Percentiles rank a stretch among this genome's conserved stretches.
Conservation (phyloP, 2,329 filamentous ascomycete species). For the Waltergamsia citrina region DNA sequence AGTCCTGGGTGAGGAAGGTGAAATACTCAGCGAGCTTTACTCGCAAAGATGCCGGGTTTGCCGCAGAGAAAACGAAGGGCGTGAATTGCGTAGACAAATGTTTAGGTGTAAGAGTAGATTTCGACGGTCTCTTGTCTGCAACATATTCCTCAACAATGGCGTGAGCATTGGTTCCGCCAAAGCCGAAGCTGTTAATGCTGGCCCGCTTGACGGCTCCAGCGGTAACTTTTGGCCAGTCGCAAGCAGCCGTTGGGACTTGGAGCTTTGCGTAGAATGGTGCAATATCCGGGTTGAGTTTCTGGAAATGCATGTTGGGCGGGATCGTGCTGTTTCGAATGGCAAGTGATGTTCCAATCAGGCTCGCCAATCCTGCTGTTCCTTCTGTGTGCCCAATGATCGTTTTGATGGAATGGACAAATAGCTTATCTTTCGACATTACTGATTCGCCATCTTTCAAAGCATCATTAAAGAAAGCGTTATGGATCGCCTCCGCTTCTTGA, state of each 20-base stretch:
- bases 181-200: constrained; percentile 26
- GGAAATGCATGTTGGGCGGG: constrained; percentile 35
- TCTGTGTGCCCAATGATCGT: constrained; percentile 39
- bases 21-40: no score
- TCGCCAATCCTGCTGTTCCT: constrained; percentile 34
- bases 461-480: background rate
- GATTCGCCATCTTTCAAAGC: constrained; percentile 21
- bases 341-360: constrained; percentile 35
- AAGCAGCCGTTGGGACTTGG: constrained; percentile 7
- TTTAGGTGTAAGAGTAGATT: constrained; percentile 22
- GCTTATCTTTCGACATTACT: background rate
- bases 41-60: no score
- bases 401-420: constrained; percentile 29
- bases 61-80: constrained; percentile 43
- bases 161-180: constrained; percentile 31
- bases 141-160: constrained; percentile 23
- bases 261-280: constrained; percentile 6
- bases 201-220: constrained; percentile 5
- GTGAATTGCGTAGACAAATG: constrained; percentile 3
- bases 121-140: no score
- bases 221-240: constrained; percentile 8
- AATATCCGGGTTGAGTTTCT: constrained; percentile 30
- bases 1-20: no score
- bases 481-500: background rate
- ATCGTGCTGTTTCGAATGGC: constrained; percentile 35